Percentiles rank a stretch among this genome's conserved stretches.
Evolutionary conservation across 305 asterid species (phyloP).

Genomic region (Solanum hybrid): DNA sequence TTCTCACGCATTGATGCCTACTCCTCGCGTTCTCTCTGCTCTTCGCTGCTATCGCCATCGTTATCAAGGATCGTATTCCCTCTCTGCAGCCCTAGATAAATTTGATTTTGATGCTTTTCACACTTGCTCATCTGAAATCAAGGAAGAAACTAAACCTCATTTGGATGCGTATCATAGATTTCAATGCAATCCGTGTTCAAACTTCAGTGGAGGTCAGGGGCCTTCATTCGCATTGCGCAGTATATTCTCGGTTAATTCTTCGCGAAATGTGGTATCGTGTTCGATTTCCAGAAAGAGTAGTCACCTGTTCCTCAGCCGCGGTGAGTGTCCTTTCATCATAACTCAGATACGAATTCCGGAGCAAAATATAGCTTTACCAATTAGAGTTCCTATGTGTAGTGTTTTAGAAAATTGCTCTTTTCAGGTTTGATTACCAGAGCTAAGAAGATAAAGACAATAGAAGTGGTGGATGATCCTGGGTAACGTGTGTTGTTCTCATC

Average conservation of each 20-base stretch:
- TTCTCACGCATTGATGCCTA: slow-evolving; percentile 15
- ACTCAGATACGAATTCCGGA: neutral
- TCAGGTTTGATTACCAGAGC: slow-evolving; percentile 69
- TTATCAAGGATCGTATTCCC: neutral
- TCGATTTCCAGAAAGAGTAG: slow-evolving; percentile 19
- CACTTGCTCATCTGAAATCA: neutral
- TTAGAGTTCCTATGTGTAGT: neutral
- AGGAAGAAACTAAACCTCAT: neutral
- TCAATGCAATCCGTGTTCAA: neutral
- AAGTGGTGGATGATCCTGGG: slow-evolving; percentile 79
- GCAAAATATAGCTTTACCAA: neutral
- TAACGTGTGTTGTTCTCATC: slow-evolving; percentile 18
- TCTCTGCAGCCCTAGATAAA: neutral
- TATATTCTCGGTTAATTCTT: neutral
- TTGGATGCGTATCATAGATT: neutral
- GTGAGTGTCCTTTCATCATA: slow-evolving; percentile 10
- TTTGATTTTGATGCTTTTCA: neutral
- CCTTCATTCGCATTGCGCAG: neutral
- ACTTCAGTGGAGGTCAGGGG: neutral
- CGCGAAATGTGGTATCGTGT: slow-evolving; percentile 12
- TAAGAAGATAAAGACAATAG: slow-evolving; percentile 37
- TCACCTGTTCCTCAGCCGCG: slow-evolving; percentile 32
- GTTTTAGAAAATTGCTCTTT: slow-evolving; percentile 4
- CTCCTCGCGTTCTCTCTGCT: slow-evolving; percentile 14
- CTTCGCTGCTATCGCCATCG: slow-evolving; percentile 10